These are phyloP conservation scores for Saccharomyces pastorianus DNA, from an alignment of 1,139 yeast genomes.

Conservation along the genomic window DNA sequence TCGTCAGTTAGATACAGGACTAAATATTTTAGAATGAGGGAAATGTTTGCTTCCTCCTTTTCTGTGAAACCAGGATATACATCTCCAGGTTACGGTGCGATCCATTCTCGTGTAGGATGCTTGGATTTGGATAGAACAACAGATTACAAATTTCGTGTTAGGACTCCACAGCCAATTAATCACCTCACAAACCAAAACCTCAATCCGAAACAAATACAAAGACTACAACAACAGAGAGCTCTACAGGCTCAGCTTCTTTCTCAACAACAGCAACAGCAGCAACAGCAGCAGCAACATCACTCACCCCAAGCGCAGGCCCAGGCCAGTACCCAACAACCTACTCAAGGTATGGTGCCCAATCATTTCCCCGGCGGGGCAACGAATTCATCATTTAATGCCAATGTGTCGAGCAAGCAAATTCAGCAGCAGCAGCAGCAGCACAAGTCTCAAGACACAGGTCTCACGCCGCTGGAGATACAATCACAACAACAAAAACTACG, in stretches of 20 bases:
- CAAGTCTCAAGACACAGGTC: constrained; percentile 29
- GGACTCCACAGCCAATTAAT: constrained; percentile 47
- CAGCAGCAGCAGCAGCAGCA: constrained; percentile 36
- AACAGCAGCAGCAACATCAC: constrained; percentile 11
- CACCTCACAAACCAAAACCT: constrained; percentile 22
- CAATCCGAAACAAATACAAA: constrained; percentile 41
- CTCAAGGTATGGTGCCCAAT: constrained; percentile 22
- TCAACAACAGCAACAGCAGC: constrained; percentile 15
- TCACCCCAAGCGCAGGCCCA: constrained; percentile 9
- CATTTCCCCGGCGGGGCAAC: neutral
- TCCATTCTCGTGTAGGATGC: constrained; percentile 70
- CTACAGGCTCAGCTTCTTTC: constrained; percentile 31
- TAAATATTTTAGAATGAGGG: constrained; percentile 72
- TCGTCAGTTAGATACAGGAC: constrained; percentile 66
- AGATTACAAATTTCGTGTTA: constrained; percentile 51
- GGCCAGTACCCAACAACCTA: constrained; percentile 40
- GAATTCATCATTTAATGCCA: neutral
- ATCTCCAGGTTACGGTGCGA: constrained; percentile 44
- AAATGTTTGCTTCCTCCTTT: constrained; percentile 60
- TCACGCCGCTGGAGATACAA: constrained; percentile 29
- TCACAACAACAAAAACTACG: constrained; percentile 34
- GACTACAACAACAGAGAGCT: constrained; percentile 33
- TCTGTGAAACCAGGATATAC: constrained; percentile 27
- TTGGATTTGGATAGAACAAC: constrained; percentile 57
- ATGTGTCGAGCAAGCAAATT: neutral